These are phyloP conservation scores for Phytopythium vexans DNA, from an alignment of 352 stramenopile genomes.

Conservation along the genomic window DNA sequence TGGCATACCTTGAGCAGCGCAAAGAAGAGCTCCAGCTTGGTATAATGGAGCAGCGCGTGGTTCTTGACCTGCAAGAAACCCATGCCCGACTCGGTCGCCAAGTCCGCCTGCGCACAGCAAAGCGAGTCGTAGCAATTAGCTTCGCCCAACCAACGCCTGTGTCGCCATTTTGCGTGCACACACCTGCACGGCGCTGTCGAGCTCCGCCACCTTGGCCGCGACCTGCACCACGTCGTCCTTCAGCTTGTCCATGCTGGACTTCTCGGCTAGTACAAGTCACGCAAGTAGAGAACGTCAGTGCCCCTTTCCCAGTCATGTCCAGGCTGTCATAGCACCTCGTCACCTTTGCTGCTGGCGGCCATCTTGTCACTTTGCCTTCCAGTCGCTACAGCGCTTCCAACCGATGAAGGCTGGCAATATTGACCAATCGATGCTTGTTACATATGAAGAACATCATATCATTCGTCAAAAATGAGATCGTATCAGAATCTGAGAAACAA, in stretches of 20 bases:
- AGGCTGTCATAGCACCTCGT: not conserved
- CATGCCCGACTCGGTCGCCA: conserved; percentile 64
- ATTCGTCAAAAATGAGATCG: not conserved
- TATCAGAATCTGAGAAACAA: not conserved
- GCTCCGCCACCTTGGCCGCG: conserved; percentile 43
- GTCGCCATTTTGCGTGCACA: not conserved
- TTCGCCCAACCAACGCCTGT: not conserved
- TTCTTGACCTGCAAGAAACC: conserved; percentile 87
- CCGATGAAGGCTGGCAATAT: not conserved
- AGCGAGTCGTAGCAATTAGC: conserved; percentile 1
- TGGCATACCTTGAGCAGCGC: conserved; percentile 61
- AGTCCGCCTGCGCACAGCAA: conserved; percentile 33
- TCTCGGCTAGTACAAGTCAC: conserved; percentile 16
- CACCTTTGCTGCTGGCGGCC: not conserved
- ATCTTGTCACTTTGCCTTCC: not conserved
- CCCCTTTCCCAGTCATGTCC: not conserved
- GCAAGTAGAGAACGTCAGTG: not conserved
- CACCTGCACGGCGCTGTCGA: conserved; percentile 46
- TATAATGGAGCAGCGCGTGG: conserved; percentile 83
- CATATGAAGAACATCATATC: not conserved
- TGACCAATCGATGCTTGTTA: not conserved
- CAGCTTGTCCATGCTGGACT: conserved; percentile 44
- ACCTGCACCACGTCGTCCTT: conserved; percentile 56
- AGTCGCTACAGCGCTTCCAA: not conserved
- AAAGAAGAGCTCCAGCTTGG: conserved; percentile 87